These are phyloP conservation scores for Eucalyptus sp. DNA, from an alignment of 345 rosid species.

Conservation along the genomic window DNA sequence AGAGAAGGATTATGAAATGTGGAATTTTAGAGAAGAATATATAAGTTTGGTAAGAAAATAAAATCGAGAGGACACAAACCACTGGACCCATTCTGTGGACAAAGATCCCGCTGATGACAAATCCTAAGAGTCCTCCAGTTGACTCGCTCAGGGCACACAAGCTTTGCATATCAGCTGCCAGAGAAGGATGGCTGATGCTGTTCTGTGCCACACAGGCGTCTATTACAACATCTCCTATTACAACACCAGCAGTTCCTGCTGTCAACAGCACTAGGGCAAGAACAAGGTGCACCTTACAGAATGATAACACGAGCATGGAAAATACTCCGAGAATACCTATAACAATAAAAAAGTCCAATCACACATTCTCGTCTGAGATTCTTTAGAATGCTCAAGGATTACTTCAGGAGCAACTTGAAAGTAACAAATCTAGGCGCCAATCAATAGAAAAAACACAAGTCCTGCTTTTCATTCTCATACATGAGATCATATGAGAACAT, in stretches of 20 bases:
- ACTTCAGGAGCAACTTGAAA: background rate
- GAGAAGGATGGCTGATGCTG: conserved; percentile 48
- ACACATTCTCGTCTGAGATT: background rate
- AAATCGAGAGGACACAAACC: conserved; percentile 11
- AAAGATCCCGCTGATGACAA: conserved; percentile 50
- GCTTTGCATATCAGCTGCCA: conserved; percentile 70
- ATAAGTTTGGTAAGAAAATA: background rate
- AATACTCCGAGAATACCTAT: conserved; percentile 37
- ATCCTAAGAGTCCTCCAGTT: conserved; percentile 55
- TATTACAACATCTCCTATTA: conserved; percentile 64
- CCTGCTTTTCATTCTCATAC: background rate
- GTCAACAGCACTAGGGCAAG: conserved; percentile 35
- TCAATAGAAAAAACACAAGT: background rate
- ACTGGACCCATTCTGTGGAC: conserved; percentile 46
- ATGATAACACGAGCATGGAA: conserved; percentile 45
- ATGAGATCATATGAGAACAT: background rate
- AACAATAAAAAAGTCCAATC: background rate
- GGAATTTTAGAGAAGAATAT: background rate
- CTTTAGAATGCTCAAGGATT: background rate
- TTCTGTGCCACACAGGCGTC: conserved; percentile 69
- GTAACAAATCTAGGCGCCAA: background rate
- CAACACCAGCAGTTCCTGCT: conserved; percentile 48
- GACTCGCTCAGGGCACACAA: conserved; percentile 62
- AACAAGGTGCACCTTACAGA: conserved; percentile 33
- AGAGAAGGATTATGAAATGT: background rate